phyloP scores from a whole-genome alignment of 2,329 filamentous ascomycete species.

The Apiospora rasikravindrae region DNA sequence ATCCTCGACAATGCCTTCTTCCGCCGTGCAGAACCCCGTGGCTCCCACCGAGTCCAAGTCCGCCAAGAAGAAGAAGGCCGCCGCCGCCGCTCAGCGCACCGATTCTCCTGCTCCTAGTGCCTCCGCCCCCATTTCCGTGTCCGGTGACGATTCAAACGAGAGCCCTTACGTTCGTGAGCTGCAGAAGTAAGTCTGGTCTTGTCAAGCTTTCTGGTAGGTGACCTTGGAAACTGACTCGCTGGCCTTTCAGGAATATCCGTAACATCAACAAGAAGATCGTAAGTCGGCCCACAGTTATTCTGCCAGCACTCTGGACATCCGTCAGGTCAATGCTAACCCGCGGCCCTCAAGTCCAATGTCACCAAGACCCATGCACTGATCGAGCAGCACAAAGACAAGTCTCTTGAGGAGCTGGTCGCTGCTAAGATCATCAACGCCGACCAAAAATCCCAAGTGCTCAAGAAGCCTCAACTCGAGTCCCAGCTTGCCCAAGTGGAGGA shows the following conservation, averaged over 20 bases:
- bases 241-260: conserved; percentile 74
- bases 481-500: conserved; percentile 75
- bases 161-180: conserved; percentile 85
- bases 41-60: conserved; percentile 67
- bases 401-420: conserved; percentile 74
- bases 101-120: conserved; percentile 60
- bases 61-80: conserved; percentile 73
- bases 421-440: conserved; percentile 79
- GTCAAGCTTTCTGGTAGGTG: conserved; percentile 10
- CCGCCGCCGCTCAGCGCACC: conserved; percentile 51
- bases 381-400: conserved; percentile 70
- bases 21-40: conserved; percentile 67
- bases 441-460: conserved; percentile 77
- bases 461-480: conserved; percentile 74
- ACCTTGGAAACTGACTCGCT: conserved; percentile 26
- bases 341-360: conserved; percentile 58
- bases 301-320: background rate
- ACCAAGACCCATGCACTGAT: conserved; percentile 75
- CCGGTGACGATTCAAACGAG: conserved; percentile 65
- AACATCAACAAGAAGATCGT: conserved; percentile 96
- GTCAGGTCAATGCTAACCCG: background rate
- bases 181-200: conserved; percentile 73
- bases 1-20: conserved; percentile 62
- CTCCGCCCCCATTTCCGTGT: conserved; percentile 52
- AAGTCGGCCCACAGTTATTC: conserved; percentile 44